Evolutionary conservation across 352 stramenopile species (phyloP), one percentile per base, ranked within the genome.

Genomic region (Phytophthora chlamydospora): DNA sequence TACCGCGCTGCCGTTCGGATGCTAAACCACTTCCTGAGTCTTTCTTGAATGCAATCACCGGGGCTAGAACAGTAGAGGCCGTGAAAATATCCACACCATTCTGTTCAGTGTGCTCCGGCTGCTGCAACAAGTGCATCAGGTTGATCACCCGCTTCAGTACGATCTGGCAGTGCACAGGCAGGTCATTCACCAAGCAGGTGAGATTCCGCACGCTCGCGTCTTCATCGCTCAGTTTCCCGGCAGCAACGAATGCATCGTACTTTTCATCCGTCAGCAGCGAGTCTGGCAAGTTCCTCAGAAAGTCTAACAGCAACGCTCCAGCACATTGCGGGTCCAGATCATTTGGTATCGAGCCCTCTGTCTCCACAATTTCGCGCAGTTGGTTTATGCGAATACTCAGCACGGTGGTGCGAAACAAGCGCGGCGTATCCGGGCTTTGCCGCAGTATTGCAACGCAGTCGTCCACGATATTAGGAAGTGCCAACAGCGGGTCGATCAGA

Each of bases 221-320:
- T 77, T 90, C 79, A 41, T 95, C 83, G 16, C 76, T 76, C 29
- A 93, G 55, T 51, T 85, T 67, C 8, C 80, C 82, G 7, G 82
- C 87, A 21, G 83, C 76, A 24, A 95, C 73, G 27, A 95, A 95
- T 0, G 86, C 86, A 33, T 93, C 86, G 41, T 93, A 92, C 44
- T 89, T 89, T 4, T 95, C 84, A 9, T 78, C 76, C 0, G 86
- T 92, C 27, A 95, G 64, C 45, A 95, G 59, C 2, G 86, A 75
- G 49, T 95, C 82, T 1, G 84, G 86, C 3, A 93, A 60, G 44
- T 91, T 84, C 48, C 85, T 89, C 35, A 93, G 73, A 45, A 93
- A 93, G 59, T 95, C 84, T 34, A 95, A 58, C 5, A 95, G 70
- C 45, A 95, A 44, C 8, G 86, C 84, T 31, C 75, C 82, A 17